phyloP scores from a whole-genome alignment of 768 basidiomycete species.

The Leccinum barrowsii region DNA sequence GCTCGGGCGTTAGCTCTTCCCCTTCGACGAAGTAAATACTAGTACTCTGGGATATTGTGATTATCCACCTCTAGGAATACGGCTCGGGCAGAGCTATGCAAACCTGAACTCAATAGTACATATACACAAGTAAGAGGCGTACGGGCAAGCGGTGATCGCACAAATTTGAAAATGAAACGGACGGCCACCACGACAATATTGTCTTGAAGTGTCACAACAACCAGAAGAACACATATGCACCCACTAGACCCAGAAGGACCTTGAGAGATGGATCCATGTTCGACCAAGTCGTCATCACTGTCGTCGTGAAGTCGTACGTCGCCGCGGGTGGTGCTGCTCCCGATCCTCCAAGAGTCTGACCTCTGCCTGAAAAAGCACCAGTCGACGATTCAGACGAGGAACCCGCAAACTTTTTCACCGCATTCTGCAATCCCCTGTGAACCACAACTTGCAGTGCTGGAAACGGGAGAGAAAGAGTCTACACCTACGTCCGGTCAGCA shows the following conservation, averaged over 20 bases:
- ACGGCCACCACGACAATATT: neutral
- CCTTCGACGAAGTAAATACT: neutral
- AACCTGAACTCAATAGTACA: neutral
- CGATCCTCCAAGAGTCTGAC: slow-evolving; percentile 63
- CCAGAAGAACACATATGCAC: slow-evolving; percentile 59
- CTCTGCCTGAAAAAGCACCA: slow-evolving; percentile 63
- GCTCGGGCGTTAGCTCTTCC: neutral
- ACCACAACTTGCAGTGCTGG: slow-evolving; percentile 1
- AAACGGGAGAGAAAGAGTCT: neutral
- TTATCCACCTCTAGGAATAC: neutral
- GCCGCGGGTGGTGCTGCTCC: slow-evolving; percentile 30
- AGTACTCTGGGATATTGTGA: neutral
- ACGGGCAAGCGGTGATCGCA: neutral
- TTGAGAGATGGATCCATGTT: slow-evolving; percentile 67
- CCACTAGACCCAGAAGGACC: slow-evolving; percentile 58
- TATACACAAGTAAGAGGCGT: neutral
- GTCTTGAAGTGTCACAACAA: slow-evolving; percentile 23
- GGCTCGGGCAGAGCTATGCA: neutral
- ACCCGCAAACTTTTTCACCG: slow-evolving; percentile 51
- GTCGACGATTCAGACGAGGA: slow-evolving; percentile 34
- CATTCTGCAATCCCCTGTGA: slow-evolving; percentile 56
- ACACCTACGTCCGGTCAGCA: slow-evolving; percentile 59
- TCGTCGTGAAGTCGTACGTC: slow-evolving; percentile 33
- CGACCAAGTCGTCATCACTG: slow-evolving; percentile 35
- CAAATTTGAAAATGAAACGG: neutral